Conservation (phyloP, 2,329 filamentous ascomycete genomes). For the Aspergillus alliaceus region DNA sequence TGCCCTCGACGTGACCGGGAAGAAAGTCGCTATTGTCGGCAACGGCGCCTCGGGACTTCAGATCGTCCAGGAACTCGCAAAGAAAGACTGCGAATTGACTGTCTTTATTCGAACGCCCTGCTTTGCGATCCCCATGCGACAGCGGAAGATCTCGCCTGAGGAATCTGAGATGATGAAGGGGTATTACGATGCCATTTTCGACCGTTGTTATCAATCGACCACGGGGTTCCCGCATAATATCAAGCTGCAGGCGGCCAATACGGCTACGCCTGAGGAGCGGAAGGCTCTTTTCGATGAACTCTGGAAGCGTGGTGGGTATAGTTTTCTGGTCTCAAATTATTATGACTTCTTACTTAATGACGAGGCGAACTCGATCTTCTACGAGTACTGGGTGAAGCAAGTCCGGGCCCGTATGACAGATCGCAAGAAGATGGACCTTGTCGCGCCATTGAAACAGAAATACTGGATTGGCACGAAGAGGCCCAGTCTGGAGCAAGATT, state of each 20-base stretch:
- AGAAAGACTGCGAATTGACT: constrained; percentile 51
- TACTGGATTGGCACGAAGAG: constrained; percentile 57
- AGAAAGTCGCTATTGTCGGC: constrained; percentile 55
- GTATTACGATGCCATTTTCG: constrained; percentile 53
- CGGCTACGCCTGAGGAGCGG: constrained; percentile 45
- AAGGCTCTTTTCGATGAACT: constrained; percentile 51
- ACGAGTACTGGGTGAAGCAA: constrained; percentile 56
- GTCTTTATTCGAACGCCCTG: constrained; percentile 64
- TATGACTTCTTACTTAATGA: constrained; percentile 30
- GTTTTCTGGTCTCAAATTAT: constrained; percentile 54
- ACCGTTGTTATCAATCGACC: constrained; percentile 52
- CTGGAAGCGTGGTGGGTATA: constrained; percentile 55
- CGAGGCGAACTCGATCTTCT: constrained; percentile 53
- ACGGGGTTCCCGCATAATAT: constrained; percentile 48
- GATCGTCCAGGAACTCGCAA: constrained; percentile 58
- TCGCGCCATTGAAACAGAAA: constrained; percentile 53
- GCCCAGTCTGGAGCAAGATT: constrained; percentile 47
- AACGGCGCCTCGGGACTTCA: constrained; percentile 57
- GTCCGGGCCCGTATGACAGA: constrained; percentile 52
- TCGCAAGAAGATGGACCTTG: constrained; percentile 48
- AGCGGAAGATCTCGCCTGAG: not conserved
- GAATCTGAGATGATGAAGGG: constrained; percentile 39
- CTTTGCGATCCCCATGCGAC: constrained; percentile 52
- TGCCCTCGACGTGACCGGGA: constrained; percentile 45
- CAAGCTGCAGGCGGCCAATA: constrained; percentile 51